These are phyloP conservation scores for Dryas integrifolia DNA, from an alignment of 331 rosid species.

Conservation along the genomic window DNA sequence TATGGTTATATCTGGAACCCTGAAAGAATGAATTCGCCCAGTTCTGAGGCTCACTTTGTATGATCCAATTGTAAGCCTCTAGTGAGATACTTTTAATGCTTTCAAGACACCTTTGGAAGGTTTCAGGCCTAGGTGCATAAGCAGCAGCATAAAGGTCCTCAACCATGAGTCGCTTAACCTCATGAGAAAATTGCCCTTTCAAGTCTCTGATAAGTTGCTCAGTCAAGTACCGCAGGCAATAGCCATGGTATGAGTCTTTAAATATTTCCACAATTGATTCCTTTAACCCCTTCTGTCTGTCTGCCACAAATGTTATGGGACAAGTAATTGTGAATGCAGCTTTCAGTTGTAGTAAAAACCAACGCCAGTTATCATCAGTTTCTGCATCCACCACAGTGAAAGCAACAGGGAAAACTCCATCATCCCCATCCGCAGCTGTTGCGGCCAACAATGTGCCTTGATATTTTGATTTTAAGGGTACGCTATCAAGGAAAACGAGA, in stretches of 20 bases:
- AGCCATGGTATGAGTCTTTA: constrained; percentile 75
- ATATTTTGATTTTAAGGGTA: constrained; percentile 78
- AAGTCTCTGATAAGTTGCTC: constrained; percentile 87
- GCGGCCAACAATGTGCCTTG: constrained; percentile 94
- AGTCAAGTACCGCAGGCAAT: constrained; percentile 68
- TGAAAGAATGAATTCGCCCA: constrained; percentile 87
- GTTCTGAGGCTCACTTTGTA: constrained; percentile 73
- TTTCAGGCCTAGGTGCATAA: constrained; percentile 61
- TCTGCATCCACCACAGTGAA: constrained; percentile 89
- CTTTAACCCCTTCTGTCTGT: constrained; percentile 72
- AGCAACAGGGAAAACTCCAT: constrained; percentile 77
- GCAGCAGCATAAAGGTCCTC: constrained; percentile 89
- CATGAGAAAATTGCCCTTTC: constrained; percentile 90
- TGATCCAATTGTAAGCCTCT: constrained; percentile 83
- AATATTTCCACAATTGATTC: constrained; percentile 68
- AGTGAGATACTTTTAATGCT: constrained; percentile 67
- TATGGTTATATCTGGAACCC: constrained; percentile 86
- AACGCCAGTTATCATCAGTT: constrained; percentile 84
- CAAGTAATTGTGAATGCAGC: constrained; percentile 65
- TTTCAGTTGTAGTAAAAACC: constrained; percentile 85
- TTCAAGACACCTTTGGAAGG: constrained; percentile 63
- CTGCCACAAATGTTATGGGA: constrained; percentile 86
- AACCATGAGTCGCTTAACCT: constrained; percentile 83
- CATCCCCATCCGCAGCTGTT: constrained; percentile 84
- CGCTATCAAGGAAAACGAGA: constrained; percentile 80